Evolutionary conservation across 495 filamentous ascomycete species (phyloP), one percentile per base, ranked within the genome.

Genomic region (Podospora bellae-mahoneyi): DNA sequence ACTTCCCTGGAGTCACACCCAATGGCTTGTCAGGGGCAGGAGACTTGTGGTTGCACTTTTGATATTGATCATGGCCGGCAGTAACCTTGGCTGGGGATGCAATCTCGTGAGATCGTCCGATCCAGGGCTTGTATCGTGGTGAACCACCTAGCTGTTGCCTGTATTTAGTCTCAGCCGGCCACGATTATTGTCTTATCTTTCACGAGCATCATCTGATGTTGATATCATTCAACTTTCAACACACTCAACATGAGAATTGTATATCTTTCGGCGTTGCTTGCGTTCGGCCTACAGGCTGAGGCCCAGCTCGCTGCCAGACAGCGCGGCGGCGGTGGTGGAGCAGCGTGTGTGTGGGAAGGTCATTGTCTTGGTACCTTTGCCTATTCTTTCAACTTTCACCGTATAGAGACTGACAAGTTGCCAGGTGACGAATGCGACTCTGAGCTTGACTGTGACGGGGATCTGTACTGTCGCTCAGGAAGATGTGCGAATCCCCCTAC

Each of bases 401-500:
- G 6, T 48, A 48, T 3, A 9, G 39, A 48, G 5, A 5, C 69
- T 72, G 16, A 68, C 67, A 13, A 27, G 9, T 23, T 23, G 18
- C 23, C 32, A 74, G 72, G 72, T 15, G 72, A 74, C 54, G 39
- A 66, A 18, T 74, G 72, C 53, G 39, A 70, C 32, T 62, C 70
- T 5, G 68, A 74, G 27, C 55, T 58, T 20, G 72, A 74, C 62
- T 74, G 72, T 13, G 72, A 74, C 27, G 64, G 68, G n/a, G 68
- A 74, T 56, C 68, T 70, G 2, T 28, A 28, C 26, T 74, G 72
- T 71, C 28, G 18, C 30, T 53, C 58, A 19, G 44, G 58, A 3
- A 59, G 34, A n/a, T 74, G 72, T 54, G 71, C 72, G 48, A 66
- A 63, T 26, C 59, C 66, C 7, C 3, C 23, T 2, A 59, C 9